A percentile compares a stretch with the other conserved stretches of the same genome.
These are phyloP conservation scores for Yamadazyma epiphylla DNA, from an alignment of 1,139 yeast genomes.

Conservation along the genomic window DNA sequence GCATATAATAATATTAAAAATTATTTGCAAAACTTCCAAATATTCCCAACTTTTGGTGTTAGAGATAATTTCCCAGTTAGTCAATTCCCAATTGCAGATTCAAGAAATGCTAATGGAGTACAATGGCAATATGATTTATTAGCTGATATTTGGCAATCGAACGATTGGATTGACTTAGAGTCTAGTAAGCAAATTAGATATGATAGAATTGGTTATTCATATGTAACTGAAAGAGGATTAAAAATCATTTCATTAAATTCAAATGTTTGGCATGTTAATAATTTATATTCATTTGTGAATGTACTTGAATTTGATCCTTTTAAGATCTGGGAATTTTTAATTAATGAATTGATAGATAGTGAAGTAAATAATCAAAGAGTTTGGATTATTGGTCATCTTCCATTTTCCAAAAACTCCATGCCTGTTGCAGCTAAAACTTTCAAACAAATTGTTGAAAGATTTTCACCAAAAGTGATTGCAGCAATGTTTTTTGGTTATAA, in stretches of 20 bases:
- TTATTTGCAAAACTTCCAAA: slow-evolving; percentile 19
- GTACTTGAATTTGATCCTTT: slow-evolving; percentile 20
- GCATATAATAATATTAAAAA: slow-evolving; percentile 19
- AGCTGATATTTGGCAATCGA: slow-evolving; percentile 25
- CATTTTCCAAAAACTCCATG: slow-evolving; percentile 19
- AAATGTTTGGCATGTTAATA: slow-evolving; percentile 26
- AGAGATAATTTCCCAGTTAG: slow-evolving; percentile 25
- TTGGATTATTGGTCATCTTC: slow-evolving; percentile 31
- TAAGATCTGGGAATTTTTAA: slow-evolving; percentile 27
- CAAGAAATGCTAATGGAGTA: slow-evolving; percentile 11
- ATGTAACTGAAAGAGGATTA: slow-evolving; percentile 21
- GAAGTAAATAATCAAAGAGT: slow-evolving; percentile 26
- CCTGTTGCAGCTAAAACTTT: slow-evolving; percentile 26
- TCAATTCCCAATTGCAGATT: slow-evolving; percentile 19
- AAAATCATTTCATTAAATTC: slow-evolving; percentile 30
- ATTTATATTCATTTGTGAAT: slow-evolving; percentile 21
- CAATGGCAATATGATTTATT: slow-evolving; percentile 28
- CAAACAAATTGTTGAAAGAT: slow-evolving; percentile 23
- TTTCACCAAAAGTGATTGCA: slow-evolving; percentile 31
- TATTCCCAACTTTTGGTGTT: slow-evolving; percentile 25
- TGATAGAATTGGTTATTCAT: slow-evolving; percentile 22
- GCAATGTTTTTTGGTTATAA: slow-evolving; percentile 28
- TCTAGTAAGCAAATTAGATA: slow-evolving; percentile 28
- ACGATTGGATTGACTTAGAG: slow-evolving; percentile 37
- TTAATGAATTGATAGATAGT: slow-evolving; percentile 25